phyloP scores from a whole-genome alignment of 2,329 filamentous ascomycete species.

The Macrophomina pseudophaseolina region DNA sequence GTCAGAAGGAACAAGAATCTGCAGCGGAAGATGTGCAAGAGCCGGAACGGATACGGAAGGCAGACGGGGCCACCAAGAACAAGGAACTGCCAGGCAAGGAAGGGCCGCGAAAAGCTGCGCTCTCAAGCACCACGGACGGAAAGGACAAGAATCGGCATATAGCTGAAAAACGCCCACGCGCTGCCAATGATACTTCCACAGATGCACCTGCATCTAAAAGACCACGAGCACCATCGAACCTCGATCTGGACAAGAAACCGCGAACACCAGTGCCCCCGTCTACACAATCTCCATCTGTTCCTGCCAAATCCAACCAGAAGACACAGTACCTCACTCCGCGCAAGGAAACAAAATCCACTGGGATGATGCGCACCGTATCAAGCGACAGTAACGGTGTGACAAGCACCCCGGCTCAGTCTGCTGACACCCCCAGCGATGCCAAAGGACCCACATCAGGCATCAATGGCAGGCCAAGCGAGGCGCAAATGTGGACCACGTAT shows the following conservation, averaged over 20 bases:
- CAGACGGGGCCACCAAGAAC: slow-evolving; percentile 6
- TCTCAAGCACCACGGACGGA: slow-evolving; percentile 9
- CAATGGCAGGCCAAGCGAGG: slow-evolving; percentile 39
- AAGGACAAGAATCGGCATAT: slow-evolving; percentile 12
- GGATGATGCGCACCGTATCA: slow-evolving; percentile 43
- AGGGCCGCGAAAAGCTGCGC: slow-evolving; percentile 10
- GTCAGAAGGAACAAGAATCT: slow-evolving; percentile 25
- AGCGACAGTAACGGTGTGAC: slow-evolving; percentile 41
- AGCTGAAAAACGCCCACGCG: slow-evolving; percentile 43
- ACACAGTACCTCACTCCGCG: slow-evolving; percentile 42
- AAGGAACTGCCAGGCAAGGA: slow-evolving; percentile 23
- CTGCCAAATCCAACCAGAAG: slow-evolving; percentile 41
- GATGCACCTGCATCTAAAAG: slow-evolving; percentile 35
- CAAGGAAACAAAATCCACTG: slow-evolving; percentile 41
- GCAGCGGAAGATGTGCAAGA: slow-evolving; percentile 17
- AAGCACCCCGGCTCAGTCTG: slow-evolving; percentile 40
- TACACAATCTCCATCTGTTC: slow-evolving; percentile 36
- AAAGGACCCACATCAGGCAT: slow-evolving; percentile 34
- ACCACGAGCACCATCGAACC: slow-evolving; percentile 33
- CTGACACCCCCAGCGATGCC: slow-evolving; percentile 35
- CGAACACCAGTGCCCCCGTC: slow-evolving; percentile 39
- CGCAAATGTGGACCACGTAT: slow-evolving; percentile 44
- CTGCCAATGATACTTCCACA: slow-evolving; percentile 36
- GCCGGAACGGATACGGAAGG: slow-evolving; percentile 20
- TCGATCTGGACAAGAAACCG: slow-evolving; percentile 38